Evolutionary conservation across 2,329 filamentous ascomycete genomes (phyloP).

Genomic region (Fusarium guadeloupense): DNA sequence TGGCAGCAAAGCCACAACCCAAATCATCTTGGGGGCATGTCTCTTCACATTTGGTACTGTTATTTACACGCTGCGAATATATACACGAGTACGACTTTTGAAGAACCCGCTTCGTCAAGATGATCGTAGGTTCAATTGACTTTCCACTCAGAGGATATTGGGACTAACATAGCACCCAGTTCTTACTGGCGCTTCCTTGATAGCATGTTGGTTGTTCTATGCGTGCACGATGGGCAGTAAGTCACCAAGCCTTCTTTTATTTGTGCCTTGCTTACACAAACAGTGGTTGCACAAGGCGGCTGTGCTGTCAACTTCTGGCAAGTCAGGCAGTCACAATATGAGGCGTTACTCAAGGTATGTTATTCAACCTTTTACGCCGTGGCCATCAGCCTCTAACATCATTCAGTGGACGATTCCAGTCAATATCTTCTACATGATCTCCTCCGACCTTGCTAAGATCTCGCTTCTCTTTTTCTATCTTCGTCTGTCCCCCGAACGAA

Average conservation of each 20-base stretch:
- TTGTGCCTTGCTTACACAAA: not conserved
- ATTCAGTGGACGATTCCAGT: slow-evolving; percentile 35
- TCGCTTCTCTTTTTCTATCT: slow-evolving; percentile 38
- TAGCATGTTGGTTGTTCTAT: slow-evolving; percentile 37
- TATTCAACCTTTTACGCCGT: rapidly evolving
- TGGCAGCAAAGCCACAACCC: slow-evolving; percentile 11
- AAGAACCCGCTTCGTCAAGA: slow-evolving; percentile 31
- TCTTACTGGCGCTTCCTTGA: slow-evolving; percentile 31
- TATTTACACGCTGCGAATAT: slow-evolving; percentile 23
- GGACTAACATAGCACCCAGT: not conserved
- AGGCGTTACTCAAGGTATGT: slow-evolving; percentile 26
- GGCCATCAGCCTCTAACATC: not conserved
- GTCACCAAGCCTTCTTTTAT: not conserved
- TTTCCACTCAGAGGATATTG: rapidly evolving
- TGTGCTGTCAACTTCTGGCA: slow-evolving; percentile 37
- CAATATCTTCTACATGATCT: slow-evolving; percentile 41
- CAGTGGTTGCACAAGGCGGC: slow-evolving; percentile 32
- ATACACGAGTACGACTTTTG: slow-evolving; percentile 16
- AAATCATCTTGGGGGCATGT: slow-evolving; percentile 25
- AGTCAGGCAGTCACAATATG: slow-evolving; percentile 20
- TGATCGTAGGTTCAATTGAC: not conserved
- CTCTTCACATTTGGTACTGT: slow-evolving; percentile 27
- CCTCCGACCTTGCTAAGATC: slow-evolving; percentile 37
- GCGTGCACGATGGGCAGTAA: slow-evolving; percentile 39
- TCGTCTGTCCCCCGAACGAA: slow-evolving; percentile 32